Percentiles rank a stretch among this genome's conserved stretches.
These are phyloP conservation scores for Rhizopogon vesiculosus DNA, from an alignment of 768 basidiomycete genomes.

Conservation along the genomic window DNA sequence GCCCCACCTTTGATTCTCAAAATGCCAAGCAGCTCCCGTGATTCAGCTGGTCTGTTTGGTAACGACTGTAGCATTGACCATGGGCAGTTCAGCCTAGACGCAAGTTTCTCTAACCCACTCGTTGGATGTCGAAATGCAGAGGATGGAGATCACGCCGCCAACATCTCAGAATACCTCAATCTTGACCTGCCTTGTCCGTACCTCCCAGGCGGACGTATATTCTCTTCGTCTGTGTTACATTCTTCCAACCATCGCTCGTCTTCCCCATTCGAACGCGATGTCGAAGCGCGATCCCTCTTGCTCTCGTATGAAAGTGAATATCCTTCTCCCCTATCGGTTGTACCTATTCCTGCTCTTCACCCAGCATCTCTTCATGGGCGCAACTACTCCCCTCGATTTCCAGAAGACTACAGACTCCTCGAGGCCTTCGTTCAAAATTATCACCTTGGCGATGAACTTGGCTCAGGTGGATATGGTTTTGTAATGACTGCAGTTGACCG, in stretches of 20 bases:
- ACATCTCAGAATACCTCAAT: background rate
- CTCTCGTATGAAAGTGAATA: conserved; percentile 11
- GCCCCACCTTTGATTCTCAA: background rate
- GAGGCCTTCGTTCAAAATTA: conserved; percentile 56
- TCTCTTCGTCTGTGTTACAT: background rate
- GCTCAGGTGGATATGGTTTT: conserved; percentile 92
- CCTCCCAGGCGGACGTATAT: background rate
- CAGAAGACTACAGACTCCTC: conserved; percentile 54
- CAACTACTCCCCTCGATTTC: conserved; percentile 50
- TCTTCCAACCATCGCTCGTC: background rate
- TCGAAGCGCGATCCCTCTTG: conserved; percentile 17
- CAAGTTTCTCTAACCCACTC: background rate
- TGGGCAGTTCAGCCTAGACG: background rate
- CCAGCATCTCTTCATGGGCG: conserved; percentile 11
- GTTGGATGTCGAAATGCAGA: background rate
- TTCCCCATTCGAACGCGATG: background rate
- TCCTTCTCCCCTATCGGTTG: background rate
- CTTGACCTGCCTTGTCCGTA: background rate
- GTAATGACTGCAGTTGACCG: conserved; percentile 83
- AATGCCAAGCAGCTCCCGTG: background rate
- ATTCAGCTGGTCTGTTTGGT: background rate
- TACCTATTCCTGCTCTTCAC: background rate
- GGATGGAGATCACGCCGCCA: background rate
- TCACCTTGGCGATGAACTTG: conserved; percentile 70
- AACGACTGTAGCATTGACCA: background rate